Base-by-base conservation (phyloP, 2,329 filamentous ascomycete genomes). In the Alternaria triticimaculans region DNA sequence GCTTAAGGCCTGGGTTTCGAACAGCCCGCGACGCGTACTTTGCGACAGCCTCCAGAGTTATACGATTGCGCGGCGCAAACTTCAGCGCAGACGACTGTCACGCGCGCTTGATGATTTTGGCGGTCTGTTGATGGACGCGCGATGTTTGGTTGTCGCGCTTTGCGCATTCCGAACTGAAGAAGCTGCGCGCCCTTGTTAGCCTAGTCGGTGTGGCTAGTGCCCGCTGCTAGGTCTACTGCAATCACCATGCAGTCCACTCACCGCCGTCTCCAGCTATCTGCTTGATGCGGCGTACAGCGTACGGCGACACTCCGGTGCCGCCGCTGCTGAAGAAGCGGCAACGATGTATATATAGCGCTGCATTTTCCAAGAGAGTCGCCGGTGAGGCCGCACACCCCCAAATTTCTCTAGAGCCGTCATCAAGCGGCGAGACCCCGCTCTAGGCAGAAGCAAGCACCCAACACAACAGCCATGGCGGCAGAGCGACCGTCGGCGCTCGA, bases 131-230 rank as follows among this genome's bases (percentile, higher is more conserved):
- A 56, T 45, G 44, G 54, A 20, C 55, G 54, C 43, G 60, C 61
- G 26, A 43, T 43, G 57, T 21, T 37, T 48, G 23, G 26, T n/a
- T 20, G 26, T 54, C 55, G 57, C 53, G 23, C 46, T 44, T 11
- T 21, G 51, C 30, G 53, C 58, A 48, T n/a, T 43, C 37, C 54
- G 21, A 25, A 48, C 20, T 58, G 37, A 41, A 65, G 53, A 63
- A 50, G 56, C 53, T 55, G 55, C 62, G 30, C 37, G 55, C 45
- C 18, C 33, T 21, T 54, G 49, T 54, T 60, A 62, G 49, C 23
- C 25, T 55, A 49, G 62, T 28, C 49, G 50, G 41, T 59, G 66
- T 67, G 62, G 64, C 59, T 66, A 64, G 56, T 63, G 57, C 48
- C 45, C 23, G 61, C 49, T 37, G 51, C 20, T 58, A 41, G 48